Evolutionary conservation across 2,329 filamentous ascomycete genomes (phyloP).

Genomic region (Biscogniauxia mediterranea): DNA sequence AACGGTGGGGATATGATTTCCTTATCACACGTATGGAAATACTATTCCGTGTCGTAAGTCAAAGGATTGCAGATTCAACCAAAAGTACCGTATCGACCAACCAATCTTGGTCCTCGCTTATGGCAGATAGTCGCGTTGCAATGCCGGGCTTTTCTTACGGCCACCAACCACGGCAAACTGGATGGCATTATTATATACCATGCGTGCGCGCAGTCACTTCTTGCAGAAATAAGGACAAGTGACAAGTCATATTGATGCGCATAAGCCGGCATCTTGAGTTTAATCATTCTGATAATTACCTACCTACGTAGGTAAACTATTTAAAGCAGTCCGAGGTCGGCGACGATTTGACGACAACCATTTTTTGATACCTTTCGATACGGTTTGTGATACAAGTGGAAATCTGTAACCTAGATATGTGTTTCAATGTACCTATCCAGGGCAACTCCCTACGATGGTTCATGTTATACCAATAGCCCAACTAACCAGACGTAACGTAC

Average conservation of each 20-base stretch:
- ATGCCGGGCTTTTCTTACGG: not conserved
- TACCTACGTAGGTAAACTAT: too few relatives aligned
- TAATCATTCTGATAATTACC: too few relatives aligned
- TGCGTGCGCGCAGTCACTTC: not conserved
- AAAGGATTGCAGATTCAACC: not conserved
- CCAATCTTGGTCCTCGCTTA: not conserved
- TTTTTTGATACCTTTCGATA: too few relatives aligned
- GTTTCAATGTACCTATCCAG: too few relatives aligned
- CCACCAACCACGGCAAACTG: not conserved
- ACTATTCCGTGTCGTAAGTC: not conserved
- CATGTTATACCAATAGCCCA: too few relatives aligned
- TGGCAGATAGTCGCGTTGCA: not conserved
- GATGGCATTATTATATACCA: not conserved
- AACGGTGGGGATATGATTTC: not conserved
- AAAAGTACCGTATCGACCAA: not conserved
- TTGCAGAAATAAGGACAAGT: not conserved
- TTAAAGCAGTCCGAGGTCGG: too few relatives aligned
- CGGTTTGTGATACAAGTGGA: too few relatives aligned
- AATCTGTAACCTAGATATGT: too few relatives aligned
- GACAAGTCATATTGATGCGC: not conserved
- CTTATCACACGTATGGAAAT: not conserved
- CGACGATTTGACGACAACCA: too few relatives aligned
- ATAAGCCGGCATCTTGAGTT: not conserved
- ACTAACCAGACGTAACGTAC: too few relatives aligned
- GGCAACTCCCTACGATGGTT: too few relatives aligned